These are phyloP conservation scores for Polyporus tsugae DNA, from an alignment of 1,284 basidiomycete species.

Conservation along the genomic window DNA sequence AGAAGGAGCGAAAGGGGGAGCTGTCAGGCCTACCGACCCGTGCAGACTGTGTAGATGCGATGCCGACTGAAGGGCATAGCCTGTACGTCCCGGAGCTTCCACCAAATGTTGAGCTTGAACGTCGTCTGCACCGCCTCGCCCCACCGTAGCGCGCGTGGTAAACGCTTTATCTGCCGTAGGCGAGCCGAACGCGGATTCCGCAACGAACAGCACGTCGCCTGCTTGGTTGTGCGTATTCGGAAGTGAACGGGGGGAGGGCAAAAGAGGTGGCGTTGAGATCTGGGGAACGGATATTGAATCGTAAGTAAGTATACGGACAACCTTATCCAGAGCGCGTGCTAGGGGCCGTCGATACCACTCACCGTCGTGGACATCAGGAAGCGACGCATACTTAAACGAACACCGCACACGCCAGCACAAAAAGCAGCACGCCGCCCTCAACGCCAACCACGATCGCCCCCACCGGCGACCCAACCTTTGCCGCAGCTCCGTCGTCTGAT, in stretches of 20 bases:
- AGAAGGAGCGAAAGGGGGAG: background rate
- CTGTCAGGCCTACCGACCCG: background rate
- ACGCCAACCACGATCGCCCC: too few species aligned
- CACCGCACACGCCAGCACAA: too few species aligned
- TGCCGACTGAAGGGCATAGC: background rate
- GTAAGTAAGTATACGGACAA: too few species aligned
- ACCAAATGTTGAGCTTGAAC: background rate
- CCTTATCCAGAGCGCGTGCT: too few species aligned
- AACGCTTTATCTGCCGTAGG: too few species aligned
- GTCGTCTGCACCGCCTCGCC: background rate
- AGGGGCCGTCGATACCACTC: background rate
- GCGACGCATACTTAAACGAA: background rate
- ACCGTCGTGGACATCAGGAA: background rate
- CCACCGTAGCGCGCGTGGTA: background rate
- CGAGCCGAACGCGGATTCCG: too few species aligned
- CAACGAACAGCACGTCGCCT: too few species aligned
- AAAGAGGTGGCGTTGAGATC: background rate
- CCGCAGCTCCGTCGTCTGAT: too few species aligned
- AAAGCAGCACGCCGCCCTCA: too few species aligned
- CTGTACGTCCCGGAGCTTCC: background rate
- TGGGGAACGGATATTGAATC: too few species aligned
- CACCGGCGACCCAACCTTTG: too few species aligned
- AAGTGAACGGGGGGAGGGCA: background rate
- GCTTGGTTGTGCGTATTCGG: too few species aligned
- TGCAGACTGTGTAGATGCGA: background rate